Evolutionary conservation across 2,329 filamentous ascomycete genomes (phyloP), one percentile per base, ranked within the genome.

Genomic region (Fusarium papillatum): DNA sequence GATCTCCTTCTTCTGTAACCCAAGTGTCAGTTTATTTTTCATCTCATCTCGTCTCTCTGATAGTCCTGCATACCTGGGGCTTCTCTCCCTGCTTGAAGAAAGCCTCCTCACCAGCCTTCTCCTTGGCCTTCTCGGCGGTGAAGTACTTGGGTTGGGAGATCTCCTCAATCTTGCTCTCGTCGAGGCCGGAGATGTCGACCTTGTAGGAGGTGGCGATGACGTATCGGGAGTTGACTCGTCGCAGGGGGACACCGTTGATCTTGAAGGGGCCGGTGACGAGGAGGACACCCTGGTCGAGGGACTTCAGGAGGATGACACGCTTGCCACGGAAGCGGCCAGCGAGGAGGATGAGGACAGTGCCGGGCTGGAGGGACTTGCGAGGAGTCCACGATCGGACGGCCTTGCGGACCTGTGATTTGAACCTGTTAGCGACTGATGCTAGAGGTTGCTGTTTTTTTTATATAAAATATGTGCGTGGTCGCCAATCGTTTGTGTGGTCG

Each of bases 61-160:
- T 43, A 22, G 41, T 65, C 7, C 50, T 39, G 63, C 94, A 80
- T 92, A 98, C 95, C 95, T 98, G 92, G 86, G 95, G 91, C 93
- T 98, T 98, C 93, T 98, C 96, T 88, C 96, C 92, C 92, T 98
- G 95, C 93, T 97, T 96, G 94, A 98, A 98, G 93, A 99, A 99
- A 87, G 96, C 95, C 87, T 98, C 96, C 92, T 99, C 96, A 83
- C 93, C 93, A 83, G 95, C 94, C 94, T 98, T 98, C 91, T 98
- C 95, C 89, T 95, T 93, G 84, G 90, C 86, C 93, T 98, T 98
- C 88, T 98, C 97, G 86, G 94, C 94, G 85, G 95, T 94, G 91
- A 99, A 99, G 94, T 99, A 99, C 88, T 95, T 95, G 84, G 87
- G 91, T 85, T 92, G 88, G 79, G 92, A 89, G 82, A 93, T 85